Evolutionary conservation across 345 rosid genomes (phyloP).

Genomic region (Ceriops tagal): DNA sequence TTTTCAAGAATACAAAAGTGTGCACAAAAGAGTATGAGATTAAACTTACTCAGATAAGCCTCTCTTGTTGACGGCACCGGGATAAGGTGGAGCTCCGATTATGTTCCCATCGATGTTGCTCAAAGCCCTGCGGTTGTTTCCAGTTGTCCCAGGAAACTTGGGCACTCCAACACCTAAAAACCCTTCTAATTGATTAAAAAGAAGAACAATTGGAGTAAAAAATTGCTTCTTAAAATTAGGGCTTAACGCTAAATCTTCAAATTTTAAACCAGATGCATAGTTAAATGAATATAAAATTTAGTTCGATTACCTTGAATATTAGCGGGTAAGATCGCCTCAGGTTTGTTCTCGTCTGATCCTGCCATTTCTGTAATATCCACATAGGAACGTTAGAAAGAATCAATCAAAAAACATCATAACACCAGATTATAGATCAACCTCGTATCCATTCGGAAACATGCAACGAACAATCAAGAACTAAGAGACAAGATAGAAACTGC

Average conservation of each 20-base stretch:
- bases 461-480: constrained; percentile 32
- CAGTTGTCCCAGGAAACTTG: constrained; percentile 43
- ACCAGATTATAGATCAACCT: background rate
- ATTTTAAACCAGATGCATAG: background rate
- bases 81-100: constrained; percentile 55
- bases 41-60: constrained; percentile 50
- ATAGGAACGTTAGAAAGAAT: constrained; percentile 19
- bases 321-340: constrained; percentile 52
- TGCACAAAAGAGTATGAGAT: constrained; percentile 7
- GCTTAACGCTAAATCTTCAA: constrained; percentile 4
- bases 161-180: constrained; percentile 50
- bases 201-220: background rate
- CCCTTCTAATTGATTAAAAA: constrained; percentile 31
- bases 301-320: constrained; percentile 44
- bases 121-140: constrained; percentile 68
- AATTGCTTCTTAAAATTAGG: constrained; percentile 17
- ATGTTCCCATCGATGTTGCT: constrained; percentile 63
- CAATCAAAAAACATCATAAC: constrained; percentile 10
- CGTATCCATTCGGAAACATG: background rate
- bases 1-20: no score
- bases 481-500: background rate
- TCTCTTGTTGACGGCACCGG: constrained; percentile 64
- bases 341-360: constrained; percentile 77
- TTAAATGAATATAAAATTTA: background rate
- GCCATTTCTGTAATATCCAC: constrained; percentile 41